These are phyloP conservation scores for Pseudozyma hubeiensis DNA, from an alignment of 1,284 basidiomycete species.

Conservation along the genomic window DNA sequence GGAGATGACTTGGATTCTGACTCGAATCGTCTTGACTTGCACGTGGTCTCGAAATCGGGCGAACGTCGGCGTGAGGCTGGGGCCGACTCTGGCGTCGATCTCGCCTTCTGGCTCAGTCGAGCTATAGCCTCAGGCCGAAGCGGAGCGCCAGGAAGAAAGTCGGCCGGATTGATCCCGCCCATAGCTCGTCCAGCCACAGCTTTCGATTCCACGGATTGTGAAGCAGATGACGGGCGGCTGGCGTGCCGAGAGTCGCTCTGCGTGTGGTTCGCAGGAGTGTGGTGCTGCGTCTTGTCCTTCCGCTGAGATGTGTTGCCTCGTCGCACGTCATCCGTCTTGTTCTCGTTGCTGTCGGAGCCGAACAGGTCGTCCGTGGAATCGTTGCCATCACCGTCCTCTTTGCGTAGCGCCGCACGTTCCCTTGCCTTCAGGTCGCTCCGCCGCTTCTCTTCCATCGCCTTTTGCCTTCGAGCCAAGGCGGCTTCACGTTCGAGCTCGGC, in stretches of 20 bases:
- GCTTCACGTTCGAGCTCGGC: slow-evolving; percentile 39
- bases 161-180: slow-evolving; percentile 52
- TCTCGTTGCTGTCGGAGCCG: slow-evolving; percentile 31
- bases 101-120: slow-evolving; percentile 30
- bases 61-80: slow-evolving; percentile 8
- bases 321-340: background rate
- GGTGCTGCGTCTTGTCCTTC: slow-evolving; percentile 5
- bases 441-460: slow-evolving; percentile 52
- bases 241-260: background rate
- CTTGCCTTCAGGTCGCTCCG: slow-evolving; percentile 28
- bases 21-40: slow-evolving; percentile 10
- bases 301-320: slow-evolving; percentile 1
- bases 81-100: background rate
- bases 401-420: slow-evolving; percentile 19
- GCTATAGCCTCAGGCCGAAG: slow-evolving; percentile 34
- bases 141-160: slow-evolving; percentile 55
- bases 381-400: slow-evolving; percentile 9
- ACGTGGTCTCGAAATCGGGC: slow-evolving; percentile 16
- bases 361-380: slow-evolving; percentile 35
- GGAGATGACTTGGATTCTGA: slow-evolving; percentile 8
- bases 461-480: slow-evolving; percentile 39
- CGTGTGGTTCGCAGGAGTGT: background rate
- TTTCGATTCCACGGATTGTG: slow-evolving; percentile 16
- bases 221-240: slow-evolving; percentile 1
- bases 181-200: slow-evolving; percentile 13